Evolutionary conservation across 768 basidiomycete genomes (phyloP).

Genomic region (Leccinum imitatum): DNA sequence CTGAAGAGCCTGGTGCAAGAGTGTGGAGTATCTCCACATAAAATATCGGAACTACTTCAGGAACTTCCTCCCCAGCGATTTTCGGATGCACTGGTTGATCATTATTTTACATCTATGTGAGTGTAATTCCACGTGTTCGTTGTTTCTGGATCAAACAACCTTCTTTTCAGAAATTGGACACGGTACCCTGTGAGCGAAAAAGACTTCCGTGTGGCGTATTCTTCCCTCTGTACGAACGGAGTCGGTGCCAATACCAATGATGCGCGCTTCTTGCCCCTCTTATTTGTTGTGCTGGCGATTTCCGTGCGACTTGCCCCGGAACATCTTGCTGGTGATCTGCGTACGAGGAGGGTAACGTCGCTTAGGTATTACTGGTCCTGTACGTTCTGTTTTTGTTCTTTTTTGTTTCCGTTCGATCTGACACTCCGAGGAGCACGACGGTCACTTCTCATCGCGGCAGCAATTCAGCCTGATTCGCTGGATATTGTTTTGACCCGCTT

Average conservation of each 20-base stretch:
- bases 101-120: slow-evolving; percentile 76
- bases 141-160: not conserved
- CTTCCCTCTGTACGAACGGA: slow-evolving; percentile 61
- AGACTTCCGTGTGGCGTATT: slow-evolving; percentile 73
- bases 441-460: slow-evolving; percentile 86
- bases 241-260: slow-evolving; percentile 68
- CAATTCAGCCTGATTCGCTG: slow-evolving; percentile 88
- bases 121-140: slow-evolving; percentile 23
- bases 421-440: slow-evolving; percentile 61
- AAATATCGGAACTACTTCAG: slow-evolving; percentile 84
- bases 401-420: slow-evolving; percentile 14
- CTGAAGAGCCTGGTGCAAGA: slow-evolving; percentile 85
- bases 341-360: slow-evolving; percentile 73
- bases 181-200: slow-evolving; percentile 88
- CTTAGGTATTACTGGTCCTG: slow-evolving; percentile 95
- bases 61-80: slow-evolving; percentile 80
- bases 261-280: slow-evolving; percentile 83
- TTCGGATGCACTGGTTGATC: slow-evolving; percentile 77
- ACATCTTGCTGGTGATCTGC: slow-evolving; percentile 76
- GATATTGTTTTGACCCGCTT: slow-evolving; percentile 93
- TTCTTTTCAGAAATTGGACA: slow-evolving; percentile 75
- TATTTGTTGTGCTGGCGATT: slow-evolving; percentile 91
- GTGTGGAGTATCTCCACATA: slow-evolving; percentile 88
- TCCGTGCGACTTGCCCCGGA: slow-evolving; percentile 85
- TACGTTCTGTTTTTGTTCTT: slow-evolving; percentile 43